These are phyloP conservation scores for Cyberlindnera suaveolens DNA, from an alignment of 805 yeast species.

Conservation along the genomic window DNA sequence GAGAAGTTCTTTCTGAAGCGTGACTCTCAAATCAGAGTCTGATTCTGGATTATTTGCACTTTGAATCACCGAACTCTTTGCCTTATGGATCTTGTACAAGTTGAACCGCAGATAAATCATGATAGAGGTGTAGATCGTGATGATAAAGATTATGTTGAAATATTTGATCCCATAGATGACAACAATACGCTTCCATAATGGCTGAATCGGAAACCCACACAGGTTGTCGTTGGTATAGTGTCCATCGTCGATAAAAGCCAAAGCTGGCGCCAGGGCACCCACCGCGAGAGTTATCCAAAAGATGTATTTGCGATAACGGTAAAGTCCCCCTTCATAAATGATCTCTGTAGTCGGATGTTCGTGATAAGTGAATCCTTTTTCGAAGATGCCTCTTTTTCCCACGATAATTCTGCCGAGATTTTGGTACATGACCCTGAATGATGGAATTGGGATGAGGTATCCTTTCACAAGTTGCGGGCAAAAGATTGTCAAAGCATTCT, in stretches of 20 bases:
- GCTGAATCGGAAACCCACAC: conserved; percentile 13
- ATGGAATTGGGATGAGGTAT: conserved; percentile 6
- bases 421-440: conserved; percentile 1
- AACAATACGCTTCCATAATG: conserved; percentile 19
- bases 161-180: conserved; percentile 13
- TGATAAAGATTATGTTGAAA: conserved; percentile 10
- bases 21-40: conserved; percentile 1
- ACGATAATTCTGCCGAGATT: not conserved
- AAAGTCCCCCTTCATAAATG: conserved; percentile 20
- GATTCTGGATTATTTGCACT: not conserved
- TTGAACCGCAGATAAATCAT: conserved; percentile 11
- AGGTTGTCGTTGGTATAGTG: conserved; percentile 9
- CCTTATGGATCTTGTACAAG: conserved; percentile 5
- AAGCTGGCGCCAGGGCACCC: conserved; percentile 2
- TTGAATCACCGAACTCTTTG: conserved; percentile 6
- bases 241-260: conserved; percentile 10
- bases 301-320: conserved; percentile 3
- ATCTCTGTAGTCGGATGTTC: too few species aligned
- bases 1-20: conserved; percentile 18
- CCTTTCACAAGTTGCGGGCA: conserved; percentile 6
- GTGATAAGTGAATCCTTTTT: too few species aligned
- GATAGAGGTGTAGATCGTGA: conserved; percentile 12
- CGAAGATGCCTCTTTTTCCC: too few species aligned
- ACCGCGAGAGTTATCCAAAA: not conserved
- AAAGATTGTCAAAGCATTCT: conserved; percentile 17